Evolutionary conservation across 129 eudicot genomes (phyloP), one percentile per base, ranked within the genome.

Genomic region (Gnaphalium uliginosum): DNA sequence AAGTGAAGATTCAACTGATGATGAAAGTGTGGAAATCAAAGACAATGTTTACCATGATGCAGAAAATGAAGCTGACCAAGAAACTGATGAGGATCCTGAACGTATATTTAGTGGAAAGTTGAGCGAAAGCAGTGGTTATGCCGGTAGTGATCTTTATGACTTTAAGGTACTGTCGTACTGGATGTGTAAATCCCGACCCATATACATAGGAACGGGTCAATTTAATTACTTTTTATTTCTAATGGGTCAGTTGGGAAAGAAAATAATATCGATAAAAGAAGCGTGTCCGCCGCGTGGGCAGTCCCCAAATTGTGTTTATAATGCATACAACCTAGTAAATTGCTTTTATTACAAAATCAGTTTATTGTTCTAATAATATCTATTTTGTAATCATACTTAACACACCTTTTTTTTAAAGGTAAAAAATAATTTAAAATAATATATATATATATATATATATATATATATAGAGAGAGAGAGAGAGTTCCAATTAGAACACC

Each of bases 81-180:
- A 90, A 67, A 71, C 88, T 30, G 96, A 90, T 75, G 92, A 86
- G 60, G 93, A 90, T 76, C 86, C 69, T 60, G 93, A 89, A 54
- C 91, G 97, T 22, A 81, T 86, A 43, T 87, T 84, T 60, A 94
- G 97, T 79, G 97, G 96, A 78, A 90, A 88, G 82, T 76, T 94
- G 87, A 94, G 97, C 76, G 96, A 94, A 84, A 88, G 91, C 78
- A 94, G 98, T 69, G 93, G 97, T 68, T 90, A 90, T 82, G 96
- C 83, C 76, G 91, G 90, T 65, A 82, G 87, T 69, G 98, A 90
- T 89, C 97, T 94, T 24, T 94, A 90, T 87, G 97, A 94, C 77
- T 87, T 86, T 75, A 90, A 94, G 98, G 98, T 93, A 73, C 75
- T 73, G 71, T 66, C 78, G 61, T 43, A 23, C 51, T 30, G 9